These are phyloP conservation scores for Plantago rigida DNA, from an alignment of 305 asterid genomes.

Conservation along the genomic window DNA sequence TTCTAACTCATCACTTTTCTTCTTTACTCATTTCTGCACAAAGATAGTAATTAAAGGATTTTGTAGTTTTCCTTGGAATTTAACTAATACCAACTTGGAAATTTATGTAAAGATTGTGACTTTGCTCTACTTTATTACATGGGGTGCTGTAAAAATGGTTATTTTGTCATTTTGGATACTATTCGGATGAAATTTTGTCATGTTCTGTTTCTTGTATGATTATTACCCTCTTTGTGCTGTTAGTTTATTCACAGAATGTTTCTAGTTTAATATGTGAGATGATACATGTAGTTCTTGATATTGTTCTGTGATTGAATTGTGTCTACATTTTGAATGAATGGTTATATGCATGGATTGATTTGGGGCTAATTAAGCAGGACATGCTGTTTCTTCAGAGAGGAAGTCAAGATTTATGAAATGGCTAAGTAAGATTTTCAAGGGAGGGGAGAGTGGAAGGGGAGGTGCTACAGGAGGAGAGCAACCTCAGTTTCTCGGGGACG, in stretches of 20 bases:
- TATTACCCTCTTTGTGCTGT: slow-evolving; percentile 13
- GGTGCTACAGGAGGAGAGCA: slow-evolving; percentile 36
- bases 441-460: slow-evolving; percentile 42
- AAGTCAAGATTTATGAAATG: slow-evolving; percentile 78
- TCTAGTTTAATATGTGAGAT: no score
- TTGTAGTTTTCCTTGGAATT: neutral
- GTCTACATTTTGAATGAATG: slow-evolving; percentile 13
- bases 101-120: slow-evolving; percentile 22
- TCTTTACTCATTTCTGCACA: neutral
- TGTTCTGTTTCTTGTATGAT: neutral
- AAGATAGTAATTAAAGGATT: neutral
- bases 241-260: neutral
- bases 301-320: slow-evolving; percentile 18
- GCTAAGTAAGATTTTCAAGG: slow-evolving; percentile 65
- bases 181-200: slow-evolving; percentile 15
- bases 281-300: neutral
- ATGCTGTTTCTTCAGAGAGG: slow-evolving; percentile 66
- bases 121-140: slow-evolving; percentile 19
- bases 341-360: slow-evolving; percentile 14
- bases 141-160: slow-evolving; percentile 23
- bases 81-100: neutral
- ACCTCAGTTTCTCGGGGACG: slow-evolving; percentile 71
- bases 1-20: neutral
- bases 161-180: slow-evolving; percentile 22
- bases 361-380: slow-evolving; percentile 49